Conservation (phyloP, 495 filamentous ascomycete genomes). For the Xylaria curta region DNA sequence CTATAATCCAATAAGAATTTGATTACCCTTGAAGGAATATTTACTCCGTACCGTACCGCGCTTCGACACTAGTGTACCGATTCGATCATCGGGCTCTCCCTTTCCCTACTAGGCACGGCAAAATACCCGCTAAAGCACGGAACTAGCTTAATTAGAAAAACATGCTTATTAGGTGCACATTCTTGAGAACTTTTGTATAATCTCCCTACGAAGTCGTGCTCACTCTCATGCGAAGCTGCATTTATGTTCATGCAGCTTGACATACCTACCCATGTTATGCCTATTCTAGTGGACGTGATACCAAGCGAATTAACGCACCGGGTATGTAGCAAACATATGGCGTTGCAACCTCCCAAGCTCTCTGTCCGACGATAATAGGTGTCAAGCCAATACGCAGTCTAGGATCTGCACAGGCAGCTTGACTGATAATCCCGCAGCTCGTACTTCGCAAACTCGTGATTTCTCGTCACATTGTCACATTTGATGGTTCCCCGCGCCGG, state of each 20-base stretch:
- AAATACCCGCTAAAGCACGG: not conserved
- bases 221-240: not conserved
- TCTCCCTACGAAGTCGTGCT: not conserved
- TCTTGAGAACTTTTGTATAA: not conserved
- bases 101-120: conserved; percentile 14
- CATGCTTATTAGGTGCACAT: not conserved
- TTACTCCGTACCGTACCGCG: not conserved
- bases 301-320: not conserved
- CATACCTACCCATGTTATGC: not conserved
- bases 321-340: not conserved
- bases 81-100: conserved; percentile 6
- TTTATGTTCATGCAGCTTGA: not conserved
- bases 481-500: not conserved
- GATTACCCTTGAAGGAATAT: not conserved
- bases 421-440: not conserved
- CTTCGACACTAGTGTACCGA: not conserved
- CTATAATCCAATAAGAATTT: not conserved
- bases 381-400: not conserved
- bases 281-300: not conserved
- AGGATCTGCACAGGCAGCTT: not conserved
- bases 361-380: conserved; percentile 2
- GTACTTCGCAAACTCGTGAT: not conserved
- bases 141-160: not conserved
- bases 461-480: not conserved
- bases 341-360: not conserved